A percentile compares a stretch with the other conserved stretches of the same genome.
Conservation (phyloP, 1,284 basidiomycete genomes). For the Puccinia coronata region DNA sequence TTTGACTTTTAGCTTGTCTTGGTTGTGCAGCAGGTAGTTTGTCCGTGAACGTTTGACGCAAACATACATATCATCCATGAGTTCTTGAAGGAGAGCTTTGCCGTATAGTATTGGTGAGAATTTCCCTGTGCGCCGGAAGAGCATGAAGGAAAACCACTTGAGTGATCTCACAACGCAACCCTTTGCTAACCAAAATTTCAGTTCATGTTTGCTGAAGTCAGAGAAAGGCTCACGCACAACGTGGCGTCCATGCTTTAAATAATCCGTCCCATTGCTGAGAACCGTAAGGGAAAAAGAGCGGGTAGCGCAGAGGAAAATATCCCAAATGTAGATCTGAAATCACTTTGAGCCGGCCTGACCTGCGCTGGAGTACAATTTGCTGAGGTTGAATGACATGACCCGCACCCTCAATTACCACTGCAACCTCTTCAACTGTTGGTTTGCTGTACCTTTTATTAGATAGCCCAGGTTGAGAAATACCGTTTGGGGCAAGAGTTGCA, state of each 20-base stretch:
- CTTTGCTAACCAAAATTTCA: no score
- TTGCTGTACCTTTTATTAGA: no score
- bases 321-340: neutral
- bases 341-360: neutral
- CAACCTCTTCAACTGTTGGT: no score
- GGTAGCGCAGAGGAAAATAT: neutral
- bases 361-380: neutral
- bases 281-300: neutral
- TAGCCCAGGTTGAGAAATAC: no score
- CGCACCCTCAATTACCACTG: neutral
- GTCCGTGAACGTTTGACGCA: conserved; percentile 7
- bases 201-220: no score
- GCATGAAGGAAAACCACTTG: neutral
- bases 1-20: neutral
- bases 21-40: neutral
- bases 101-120: neutral
- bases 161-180: no score
- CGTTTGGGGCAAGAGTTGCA: no score
- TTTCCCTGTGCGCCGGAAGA: neutral
- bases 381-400: neutral
- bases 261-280: neutral
- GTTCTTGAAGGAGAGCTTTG: conserved; percentile 5
- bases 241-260: no score
- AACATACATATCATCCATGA: conserved; percentile 3
- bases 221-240: neutral